Base-by-base conservation (phyloP, 2,329 filamentous ascomycete species). In the Calonectria leucothoes region DNA sequence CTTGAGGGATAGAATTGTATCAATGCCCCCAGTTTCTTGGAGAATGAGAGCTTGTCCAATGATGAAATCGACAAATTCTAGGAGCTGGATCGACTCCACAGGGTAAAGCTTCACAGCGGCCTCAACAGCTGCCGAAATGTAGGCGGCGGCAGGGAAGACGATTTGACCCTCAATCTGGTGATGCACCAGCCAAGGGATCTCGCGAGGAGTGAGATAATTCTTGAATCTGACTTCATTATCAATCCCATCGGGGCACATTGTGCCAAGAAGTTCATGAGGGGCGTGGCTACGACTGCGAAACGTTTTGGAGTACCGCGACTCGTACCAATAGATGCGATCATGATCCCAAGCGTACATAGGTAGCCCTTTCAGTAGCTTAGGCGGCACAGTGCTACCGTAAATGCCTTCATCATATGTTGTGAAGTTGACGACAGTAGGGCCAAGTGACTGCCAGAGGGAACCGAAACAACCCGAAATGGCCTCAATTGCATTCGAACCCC, bases 121-220 rank as follows among this genome's bases (percentile, higher is more conserved):
- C 35, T 86, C 85, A 2, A 85, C 75, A 2, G 81, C 83, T 80
- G 86, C 85, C 2, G 79, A 76, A 0, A 85, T 35, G 65, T 85
- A 87, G 0, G 77, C 84, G 12, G 85, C 82, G 1, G 75, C 82
- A 0, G 87, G 87, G 33, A 87, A 87, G 0, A 88, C 77, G 17
- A 82, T 77, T 14, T 85, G 75, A 0, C 80, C 78, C 17, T 84
- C 79, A 20, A 81, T 27, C 11, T 74, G 69, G 39, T 89, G 86
- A 10, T 86, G 82, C 0, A 74, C 45, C 0, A 88, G 74, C 87
- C 87, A 89, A 0, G 81, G 76, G 0, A 83, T 69, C 29, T 84
- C 80, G 10, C 31, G 29, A 6, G 31, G 52, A 14, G 29, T 35
- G 11, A 57, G 31, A 17, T 35, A 35, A 6, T 57, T 57, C 8